Evolutionary conservation across 2,329 filamentous ascomycete genomes (phyloP).

Genomic region (Dactylellina drechsleri): DNA sequence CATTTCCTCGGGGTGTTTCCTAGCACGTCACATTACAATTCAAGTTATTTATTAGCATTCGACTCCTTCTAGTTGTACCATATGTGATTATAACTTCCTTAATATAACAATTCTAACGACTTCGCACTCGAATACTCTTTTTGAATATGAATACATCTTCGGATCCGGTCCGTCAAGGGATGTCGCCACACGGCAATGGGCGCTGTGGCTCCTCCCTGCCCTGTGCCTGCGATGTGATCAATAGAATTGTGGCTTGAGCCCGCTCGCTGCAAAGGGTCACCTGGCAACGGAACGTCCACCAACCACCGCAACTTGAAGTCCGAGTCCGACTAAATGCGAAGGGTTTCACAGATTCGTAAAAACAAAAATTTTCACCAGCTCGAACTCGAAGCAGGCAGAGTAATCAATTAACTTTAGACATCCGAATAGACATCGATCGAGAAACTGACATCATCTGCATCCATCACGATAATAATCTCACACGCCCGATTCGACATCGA

Average conservation of each 20-base stretch:
- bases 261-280: slow-evolving; percentile 40
- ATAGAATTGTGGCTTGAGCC: no score
- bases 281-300: slow-evolving; percentile 21
- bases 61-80: slow-evolving; percentile 16
- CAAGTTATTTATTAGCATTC: not conserved
- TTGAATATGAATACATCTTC: no score
- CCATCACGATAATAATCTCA: not conserved
- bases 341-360: slow-evolving; percentile 43
- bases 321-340: slow-evolving; percentile 20
- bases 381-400: not conserved
- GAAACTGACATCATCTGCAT: not conserved
- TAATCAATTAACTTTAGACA: not conserved
- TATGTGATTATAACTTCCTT: not conserved
- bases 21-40: slow-evolving; percentile 10
- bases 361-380: slow-evolving; percentile 20
- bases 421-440: no score
- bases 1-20: slow-evolving; percentile 12
- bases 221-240: no score
- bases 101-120: no score
- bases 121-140: no score
- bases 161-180: slow-evolving; percentile 5
- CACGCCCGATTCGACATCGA: not conserved
- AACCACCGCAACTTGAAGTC: slow-evolving; percentile 52
- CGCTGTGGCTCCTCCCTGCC: slow-evolving; percentile 27
- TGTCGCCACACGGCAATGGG: slow-evolving; percentile 32